Percentiles rank a stretch among this genome's conserved stretches.
Conservation (phyloP, 2,329 filamentous ascomycete species). For the Fusarium sp. region DNA sequence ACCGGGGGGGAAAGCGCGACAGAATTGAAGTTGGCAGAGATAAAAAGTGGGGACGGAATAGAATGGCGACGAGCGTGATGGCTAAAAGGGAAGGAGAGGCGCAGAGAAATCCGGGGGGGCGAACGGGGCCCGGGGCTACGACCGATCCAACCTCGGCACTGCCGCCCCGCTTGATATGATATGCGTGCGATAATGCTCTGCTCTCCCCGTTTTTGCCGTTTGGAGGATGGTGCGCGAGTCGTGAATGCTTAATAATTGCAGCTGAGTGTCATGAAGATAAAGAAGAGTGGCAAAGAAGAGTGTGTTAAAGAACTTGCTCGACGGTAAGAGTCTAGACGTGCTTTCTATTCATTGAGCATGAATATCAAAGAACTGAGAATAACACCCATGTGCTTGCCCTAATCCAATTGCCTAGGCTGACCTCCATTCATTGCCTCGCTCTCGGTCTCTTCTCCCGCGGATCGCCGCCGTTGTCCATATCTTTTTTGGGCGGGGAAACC, state of each 20-base stretch:
- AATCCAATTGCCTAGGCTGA: background rate
- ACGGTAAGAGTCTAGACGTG: background rate
- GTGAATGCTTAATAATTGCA: background rate
- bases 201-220: constrained; percentile 25
- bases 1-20: constrained; percentile 24
- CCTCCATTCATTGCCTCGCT: background rate
- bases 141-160: constrained; percentile 43
- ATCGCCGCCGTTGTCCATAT: background rate
- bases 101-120: constrained; percentile 46
- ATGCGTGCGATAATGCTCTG: background rate
- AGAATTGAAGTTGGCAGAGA: constrained; percentile 32
- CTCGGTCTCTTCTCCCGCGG: background rate
- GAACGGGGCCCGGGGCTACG: constrained; percentile 31
- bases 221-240: constrained; percentile 10
- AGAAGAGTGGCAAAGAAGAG: background rate
- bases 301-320: background rate
- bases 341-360: background rate
- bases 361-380: background rate
- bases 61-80: constrained; percentile 8
- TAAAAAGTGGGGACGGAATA: constrained; percentile 26
- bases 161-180: constrained; percentile 12
- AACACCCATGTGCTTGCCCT: background rate
- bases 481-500: background rate
- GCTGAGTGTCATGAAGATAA: background rate
- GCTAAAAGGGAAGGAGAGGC: constrained; percentile 18